These are phyloP conservation scores for Colletotrichum trifolii DNA, from an alignment of 2,329 filamentous ascomycete species.

Conservation along the genomic window DNA sequence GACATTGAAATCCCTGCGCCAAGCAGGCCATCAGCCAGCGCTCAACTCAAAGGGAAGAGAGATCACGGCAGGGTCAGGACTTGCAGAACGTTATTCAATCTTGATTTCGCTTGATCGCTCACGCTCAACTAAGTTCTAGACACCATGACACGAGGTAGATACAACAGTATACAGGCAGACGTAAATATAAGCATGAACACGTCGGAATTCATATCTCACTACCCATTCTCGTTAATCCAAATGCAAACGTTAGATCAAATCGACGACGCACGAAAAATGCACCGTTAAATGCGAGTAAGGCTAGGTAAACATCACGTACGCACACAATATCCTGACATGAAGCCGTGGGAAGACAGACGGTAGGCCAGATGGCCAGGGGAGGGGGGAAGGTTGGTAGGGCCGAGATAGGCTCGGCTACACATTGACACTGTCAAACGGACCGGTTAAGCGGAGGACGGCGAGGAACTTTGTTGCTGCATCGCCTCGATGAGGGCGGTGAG, in stretches of 20 bases:
- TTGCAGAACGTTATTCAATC: too few relatives aligned
- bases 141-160: neutral
- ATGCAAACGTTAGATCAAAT: constrained; percentile 1
- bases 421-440: constrained; percentile 3
- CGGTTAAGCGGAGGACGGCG: neutral
- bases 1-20: too few relatives aligned
- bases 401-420: constrained; percentile 7
- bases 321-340: constrained; percentile 14
- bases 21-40: too few relatives aligned
- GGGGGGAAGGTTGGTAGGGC: constrained; percentile 1
- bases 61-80: too few relatives aligned
- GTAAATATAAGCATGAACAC: constrained; percentile 19
- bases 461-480: constrained; percentile 52
- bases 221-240: constrained; percentile 12
- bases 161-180: constrained; percentile 4
- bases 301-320: constrained; percentile 13
- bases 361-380: neutral
- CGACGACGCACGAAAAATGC: constrained; percentile 10
- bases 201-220: constrained; percentile 2
- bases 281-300: constrained; percentile 4
- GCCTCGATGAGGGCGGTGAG: constrained; percentile 64
- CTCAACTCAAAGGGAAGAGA: too few relatives aligned
- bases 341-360: neutral
- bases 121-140: neutral
- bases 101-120: too few relatives aligned